A percentile compares a stretch with the other conserved stretches of the same genome.
Evolutionary conservation across 106 monocot genomes (phyloP).

Genomic region (Dendrobium nobile): DNA sequence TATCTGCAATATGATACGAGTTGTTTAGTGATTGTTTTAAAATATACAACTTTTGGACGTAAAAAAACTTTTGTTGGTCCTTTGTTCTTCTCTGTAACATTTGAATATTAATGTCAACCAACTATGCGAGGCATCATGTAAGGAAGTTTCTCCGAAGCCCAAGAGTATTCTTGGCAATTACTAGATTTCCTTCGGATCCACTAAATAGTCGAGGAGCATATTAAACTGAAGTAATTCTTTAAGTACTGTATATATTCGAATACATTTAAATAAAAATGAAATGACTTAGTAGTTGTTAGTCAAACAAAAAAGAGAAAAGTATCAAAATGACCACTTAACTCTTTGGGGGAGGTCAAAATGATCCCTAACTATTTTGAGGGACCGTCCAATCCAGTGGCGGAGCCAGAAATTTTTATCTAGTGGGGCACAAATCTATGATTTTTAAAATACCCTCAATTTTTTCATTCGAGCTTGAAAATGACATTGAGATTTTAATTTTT

Average conservation of each 20-base stretch:
- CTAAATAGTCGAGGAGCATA: not conserved
- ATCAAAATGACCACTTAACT: too few relatives aligned
- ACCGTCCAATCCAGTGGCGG: too few relatives aligned
- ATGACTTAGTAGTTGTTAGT: too few relatives aligned
- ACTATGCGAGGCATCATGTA: not conserved
- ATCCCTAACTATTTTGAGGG: too few relatives aligned
- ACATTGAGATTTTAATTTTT: too few relatives aligned
- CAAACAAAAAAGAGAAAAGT: too few relatives aligned
- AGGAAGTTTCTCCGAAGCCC: not conserved
- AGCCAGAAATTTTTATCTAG: too few relatives aligned
- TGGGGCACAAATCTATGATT: too few relatives aligned
- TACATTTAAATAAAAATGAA: too few relatives aligned
- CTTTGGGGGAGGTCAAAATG: too few relatives aligned
- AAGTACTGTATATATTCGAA: not conserved
- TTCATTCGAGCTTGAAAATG: too few relatives aligned
- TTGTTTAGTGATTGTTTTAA: not conserved
- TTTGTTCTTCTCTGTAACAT: not conserved
- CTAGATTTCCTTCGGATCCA: not conserved
- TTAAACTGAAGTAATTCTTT: not conserved
- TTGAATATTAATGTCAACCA: not conserved
- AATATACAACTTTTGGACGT: not conserved
- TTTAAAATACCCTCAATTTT: too few relatives aligned
- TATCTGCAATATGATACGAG: not conserved
- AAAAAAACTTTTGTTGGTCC: not conserved
- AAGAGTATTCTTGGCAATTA: not conserved